Base-by-base conservation (phyloP, 192 early-diverging fungal species). In the Pilaira anomala region DNA sequence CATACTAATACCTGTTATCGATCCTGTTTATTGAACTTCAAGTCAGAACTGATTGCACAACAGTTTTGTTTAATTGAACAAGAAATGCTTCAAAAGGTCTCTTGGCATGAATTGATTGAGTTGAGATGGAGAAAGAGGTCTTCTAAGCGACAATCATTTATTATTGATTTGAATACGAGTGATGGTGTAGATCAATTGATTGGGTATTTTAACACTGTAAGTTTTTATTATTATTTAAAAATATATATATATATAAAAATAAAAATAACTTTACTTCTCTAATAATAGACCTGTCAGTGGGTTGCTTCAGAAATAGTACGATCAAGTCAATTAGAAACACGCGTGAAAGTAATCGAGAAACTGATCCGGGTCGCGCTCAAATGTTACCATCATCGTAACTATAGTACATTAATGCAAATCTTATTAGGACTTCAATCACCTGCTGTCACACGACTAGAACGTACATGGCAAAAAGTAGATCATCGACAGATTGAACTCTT, bases 291-390 rank as follows among this genome's bases (percentile, higher is more conserved):
- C 7, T 83, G 77, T 42, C 72, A 80, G 53, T 87, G 85, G 85
- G 84, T 85, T 1, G 67, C 80, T 4, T 79, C 85, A 1, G 80
- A 82, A 69, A 84, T 87, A 33, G 57, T 87, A 25, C 63, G 52
- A 44, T 71, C 74, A 11, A 48, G 51, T 6, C 71, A 74, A 24
- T 1, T 80, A 11, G 80, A 80, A 21, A 60, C 56, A 45, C 67
- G 85, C 48, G 79, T 76, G 21, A 69, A 72, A 57, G 79, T 85
- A 7, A 75, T 87, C 33, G 83, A 85, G 51, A 85, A 85, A 61
- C 81, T 84, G 25, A 85, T 87, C 62, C 73, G 81, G 14, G 76
- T 87, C n/a, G 85, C 85, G 3, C 67, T 80, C 36, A 85, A 80
- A 60, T 87, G 85, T 39, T 82, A 80, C 51, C 74, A 77, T 30